Conservation (phyloP, 805 yeast species). For the Saturnispora hagleri region DNA sequence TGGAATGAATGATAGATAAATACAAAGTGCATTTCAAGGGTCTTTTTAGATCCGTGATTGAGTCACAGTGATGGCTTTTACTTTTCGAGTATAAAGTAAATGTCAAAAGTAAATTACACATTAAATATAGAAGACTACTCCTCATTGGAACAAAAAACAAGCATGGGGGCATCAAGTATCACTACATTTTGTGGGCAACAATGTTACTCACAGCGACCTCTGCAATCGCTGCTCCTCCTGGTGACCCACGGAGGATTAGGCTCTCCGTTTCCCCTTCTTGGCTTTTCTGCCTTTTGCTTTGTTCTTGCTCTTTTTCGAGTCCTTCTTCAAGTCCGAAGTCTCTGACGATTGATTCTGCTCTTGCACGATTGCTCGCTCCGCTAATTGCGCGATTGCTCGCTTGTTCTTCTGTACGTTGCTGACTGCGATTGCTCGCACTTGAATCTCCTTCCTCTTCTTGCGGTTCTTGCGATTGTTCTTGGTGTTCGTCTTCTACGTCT, state of each 20-base stretch:
- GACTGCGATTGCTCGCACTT: constrained; percentile 17
- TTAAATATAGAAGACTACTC: not conserved
- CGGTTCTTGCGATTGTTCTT: not conserved
- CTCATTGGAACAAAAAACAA: not conserved
- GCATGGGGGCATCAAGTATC: not conserved
- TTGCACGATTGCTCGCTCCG: constrained; percentile 12
- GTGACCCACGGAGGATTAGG: not conserved
- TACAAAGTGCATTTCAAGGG: too few relatives aligned
- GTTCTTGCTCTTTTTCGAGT: constrained; percentile 9
- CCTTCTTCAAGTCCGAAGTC: not conserved
- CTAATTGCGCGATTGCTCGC: constrained; percentile 18
- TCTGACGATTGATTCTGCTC: not conserved
- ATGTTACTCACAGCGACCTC: not conserved
- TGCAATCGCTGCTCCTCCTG: not conserved
- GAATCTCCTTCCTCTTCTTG: not conserved
- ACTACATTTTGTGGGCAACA: not conserved
- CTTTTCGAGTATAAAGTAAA: not conserved
- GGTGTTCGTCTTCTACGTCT: not conserved
- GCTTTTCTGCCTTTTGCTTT: constrained; percentile 8
- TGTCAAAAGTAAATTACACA: not conserved
- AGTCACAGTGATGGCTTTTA: too few relatives aligned
- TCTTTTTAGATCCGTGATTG: too few relatives aligned
- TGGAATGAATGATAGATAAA: too few relatives aligned
- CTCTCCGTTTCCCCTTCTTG: constrained; percentile 16
- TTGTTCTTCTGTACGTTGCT: not conserved